A percentile compares a stretch with the other conserved stretches of the same genome.
phyloP scores from a whole-genome alignment of 495 filamentous ascomycete genomes.

The Penicillium taxi region DNA sequence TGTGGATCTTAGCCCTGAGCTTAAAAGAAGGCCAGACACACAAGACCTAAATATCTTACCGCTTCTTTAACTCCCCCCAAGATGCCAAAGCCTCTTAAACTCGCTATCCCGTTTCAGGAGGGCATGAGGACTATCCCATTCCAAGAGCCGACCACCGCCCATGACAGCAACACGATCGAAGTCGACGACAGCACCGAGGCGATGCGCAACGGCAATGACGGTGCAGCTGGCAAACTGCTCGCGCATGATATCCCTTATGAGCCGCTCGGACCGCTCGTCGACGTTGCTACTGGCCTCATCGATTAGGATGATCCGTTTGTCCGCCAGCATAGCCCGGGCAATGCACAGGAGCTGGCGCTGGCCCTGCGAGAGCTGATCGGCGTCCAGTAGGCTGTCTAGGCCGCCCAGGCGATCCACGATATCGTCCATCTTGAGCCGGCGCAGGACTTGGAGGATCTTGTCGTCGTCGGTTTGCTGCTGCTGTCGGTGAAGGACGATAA shows the following conservation, averaged over 20 bases:
- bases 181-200: slow-evolving; percentile 38
- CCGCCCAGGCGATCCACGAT: slow-evolving; percentile 34
- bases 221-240: slow-evolving; percentile 42
- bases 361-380: slow-evolving; percentile 17
- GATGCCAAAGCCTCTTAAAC: no score
- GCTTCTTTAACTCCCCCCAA: no score
- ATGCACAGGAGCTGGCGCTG: slow-evolving; percentile 16
- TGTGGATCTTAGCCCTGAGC: no score
- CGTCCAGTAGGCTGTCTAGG: slow-evolving; percentile 18
- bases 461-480: no score
- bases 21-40: no score
- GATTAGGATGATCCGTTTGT: slow-evolving; percentile 10
- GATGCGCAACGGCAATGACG: slow-evolving; percentile 48
- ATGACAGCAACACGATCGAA: slow-evolving; percentile 31
- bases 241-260: slow-evolving; percentile 43
- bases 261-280: slow-evolving; percentile 37
- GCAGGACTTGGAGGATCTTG: slow-evolving; percentile 6
- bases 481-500: no score
- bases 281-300: slow-evolving; percentile 34
- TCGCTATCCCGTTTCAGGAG: no score
- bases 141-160: slow-evolving; percentile 1
- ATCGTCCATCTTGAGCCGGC: slow-evolving; percentile 31
- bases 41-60: no score
- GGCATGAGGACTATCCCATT: no score
- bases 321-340: slow-evolving; percentile 13